Percentiles rank a stretch among this genome's conserved stretches.
phyloP scores from a whole-genome alignment of 2,329 filamentous ascomycete genomes.

The Diaporthe sp. region DNA sequence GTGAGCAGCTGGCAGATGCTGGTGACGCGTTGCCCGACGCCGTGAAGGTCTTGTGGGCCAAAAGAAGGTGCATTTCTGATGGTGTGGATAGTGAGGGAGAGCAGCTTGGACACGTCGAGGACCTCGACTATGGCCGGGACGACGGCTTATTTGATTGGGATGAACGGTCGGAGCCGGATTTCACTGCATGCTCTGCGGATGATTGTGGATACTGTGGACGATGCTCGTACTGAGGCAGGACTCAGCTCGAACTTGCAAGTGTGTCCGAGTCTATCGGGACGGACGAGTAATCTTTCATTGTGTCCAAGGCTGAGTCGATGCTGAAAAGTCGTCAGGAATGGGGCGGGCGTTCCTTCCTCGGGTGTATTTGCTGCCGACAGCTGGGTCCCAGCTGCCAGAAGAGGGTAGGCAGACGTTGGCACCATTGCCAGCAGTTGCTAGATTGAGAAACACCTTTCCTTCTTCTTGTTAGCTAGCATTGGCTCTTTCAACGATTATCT shows the following conservation, averaged over 20 bases:
- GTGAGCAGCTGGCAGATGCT: conserved; percentile 43
- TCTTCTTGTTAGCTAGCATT: background rate
- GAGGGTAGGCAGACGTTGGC: background rate
- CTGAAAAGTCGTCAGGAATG: background rate
- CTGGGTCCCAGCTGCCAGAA: background rate
- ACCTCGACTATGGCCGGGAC: background rate
- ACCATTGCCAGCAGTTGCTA: background rate
- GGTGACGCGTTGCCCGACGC: conserved; percentile 46
- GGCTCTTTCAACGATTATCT: too few species aligned
- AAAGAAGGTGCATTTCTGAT: background rate
- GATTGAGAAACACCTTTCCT: background rate
- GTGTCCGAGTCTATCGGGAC: background rate
- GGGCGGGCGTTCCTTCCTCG: background rate
- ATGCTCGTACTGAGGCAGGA: conserved; percentile 42
- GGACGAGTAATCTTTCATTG: background rate
- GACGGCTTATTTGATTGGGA: conserved; percentile 15
- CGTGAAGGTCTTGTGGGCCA: conserved; percentile 46
- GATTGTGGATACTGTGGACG: conserved; percentile 46
- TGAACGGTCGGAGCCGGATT: conserved; percentile 40
- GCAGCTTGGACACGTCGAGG: background rate
- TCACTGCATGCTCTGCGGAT: conserved; percentile 44
- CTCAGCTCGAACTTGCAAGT: background rate
- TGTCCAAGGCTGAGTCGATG: background rate
- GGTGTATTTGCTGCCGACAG: background rate
- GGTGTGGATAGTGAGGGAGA: background rate